phyloP scores from a whole-genome alignment of 1,284 basidiomycete genomes.

The Moesziomyces parantarcticus region DNA sequence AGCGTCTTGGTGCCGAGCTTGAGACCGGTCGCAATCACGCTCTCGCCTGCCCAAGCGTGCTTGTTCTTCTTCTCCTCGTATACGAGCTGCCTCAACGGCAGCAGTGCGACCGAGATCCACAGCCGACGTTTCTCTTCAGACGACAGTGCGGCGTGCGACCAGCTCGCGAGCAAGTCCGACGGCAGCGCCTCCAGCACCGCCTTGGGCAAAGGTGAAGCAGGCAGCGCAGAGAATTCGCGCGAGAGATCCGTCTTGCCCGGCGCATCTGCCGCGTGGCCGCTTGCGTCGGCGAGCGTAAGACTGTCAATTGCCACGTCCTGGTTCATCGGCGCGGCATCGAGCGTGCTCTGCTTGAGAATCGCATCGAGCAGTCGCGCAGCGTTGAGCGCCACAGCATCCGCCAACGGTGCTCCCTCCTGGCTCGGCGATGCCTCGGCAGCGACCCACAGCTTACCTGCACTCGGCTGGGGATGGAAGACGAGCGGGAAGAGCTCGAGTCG shows the following conservation, averaged over 20 bases:
- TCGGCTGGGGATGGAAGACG: constrained; percentile 55
- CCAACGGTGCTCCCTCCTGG: constrained; percentile 4
- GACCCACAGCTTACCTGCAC: constrained; percentile 20
- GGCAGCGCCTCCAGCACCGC: constrained; percentile 35
- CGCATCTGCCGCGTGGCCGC: background rate
- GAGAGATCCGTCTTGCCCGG: constrained; percentile 17
- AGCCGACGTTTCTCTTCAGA: constrained; percentile 45
- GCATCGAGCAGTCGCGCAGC: constrained; percentile 45
- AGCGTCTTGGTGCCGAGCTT: constrained; percentile 59
- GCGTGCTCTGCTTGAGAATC: constrained; percentile 17
- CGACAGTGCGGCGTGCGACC: constrained; percentile 24
- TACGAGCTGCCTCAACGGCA: constrained; percentile 41
- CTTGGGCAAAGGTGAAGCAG: constrained; percentile 15
- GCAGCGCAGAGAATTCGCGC: constrained; percentile 29
- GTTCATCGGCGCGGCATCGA: constrained; percentile 12
- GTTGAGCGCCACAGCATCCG: constrained; percentile 36
- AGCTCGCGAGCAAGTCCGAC: constrained; percentile 21
- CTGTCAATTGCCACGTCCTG: constrained; percentile 33
- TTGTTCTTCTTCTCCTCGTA: constrained; percentile 59
- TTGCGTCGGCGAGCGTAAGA: constrained; percentile 20
- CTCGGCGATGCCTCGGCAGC: background rate
- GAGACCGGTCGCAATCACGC: constrained; percentile 56
- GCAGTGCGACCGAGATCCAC: constrained; percentile 49
- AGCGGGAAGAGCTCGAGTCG: constrained; percentile 56
- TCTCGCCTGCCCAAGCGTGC: constrained; percentile 54